Base-by-base conservation (phyloP, 2,329 filamentous ascomycete genomes). In the Alternaria sp. region DNA sequence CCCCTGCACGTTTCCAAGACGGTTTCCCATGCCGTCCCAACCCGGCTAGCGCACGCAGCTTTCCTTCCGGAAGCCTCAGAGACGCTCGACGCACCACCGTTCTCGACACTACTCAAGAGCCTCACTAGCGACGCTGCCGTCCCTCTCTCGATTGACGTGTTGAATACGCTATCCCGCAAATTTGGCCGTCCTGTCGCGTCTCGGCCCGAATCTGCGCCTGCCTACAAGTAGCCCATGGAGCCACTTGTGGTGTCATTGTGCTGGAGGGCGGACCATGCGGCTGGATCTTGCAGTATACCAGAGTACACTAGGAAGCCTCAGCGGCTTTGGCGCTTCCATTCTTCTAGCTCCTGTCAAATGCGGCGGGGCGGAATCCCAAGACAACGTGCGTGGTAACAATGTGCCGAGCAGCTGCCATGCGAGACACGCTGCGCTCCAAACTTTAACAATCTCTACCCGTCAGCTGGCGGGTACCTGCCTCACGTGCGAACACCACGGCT, bases 271-370 rank as follows among this genome's bases (percentile, higher is more conserved):
- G 25, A 49, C 56, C 56, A 50, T 50, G 44, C 32, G 54, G 21
- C 50, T 47, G 30, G 17, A 43, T 62, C 17, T 26, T 44, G 55
- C 55, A 59, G 60, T 23, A n/a, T 55, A 40, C 36, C 49, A 54
- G 55, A 17, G 9, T 21, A 11, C 59, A 47, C 43, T 47, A 32
- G 30, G 12, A 58, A 49, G 28, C 55, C 51, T 19, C 17, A 43
- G 55, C 50, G 60, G 60, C 56, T 50, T 59, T 49, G 47, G 59
- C 59, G 60, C 56, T 59, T 59, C 55, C 36, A 12, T 36, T 25
- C 32, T 21, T 19, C 56, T 32, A 28, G 21, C 44, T 46, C 3
- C 21, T 52, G 40, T 49, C 59, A 30, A 6, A 8, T 19, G 30
- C 32, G 5, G 30, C 28, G 44, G 17, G 28, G 21, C 43, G 19